These are phyloP conservation scores for Aspergillus hortae DNA, from an alignment of 2,329 filamentous ascomycete genomes.

Conservation along the genomic window DNA sequence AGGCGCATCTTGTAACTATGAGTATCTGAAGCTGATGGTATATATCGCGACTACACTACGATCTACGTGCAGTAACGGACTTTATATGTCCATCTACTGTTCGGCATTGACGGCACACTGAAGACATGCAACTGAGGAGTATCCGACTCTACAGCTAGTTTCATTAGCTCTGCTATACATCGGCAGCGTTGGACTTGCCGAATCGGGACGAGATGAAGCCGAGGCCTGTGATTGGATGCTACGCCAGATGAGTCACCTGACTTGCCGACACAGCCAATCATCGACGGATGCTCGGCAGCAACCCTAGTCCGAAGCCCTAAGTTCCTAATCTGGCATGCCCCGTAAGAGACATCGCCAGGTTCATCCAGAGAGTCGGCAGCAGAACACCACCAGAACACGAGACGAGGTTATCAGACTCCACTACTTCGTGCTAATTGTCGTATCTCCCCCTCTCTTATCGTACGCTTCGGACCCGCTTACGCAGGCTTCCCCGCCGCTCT, in stretches of 20 bases:
- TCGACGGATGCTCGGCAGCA: slow-evolving; percentile 11
- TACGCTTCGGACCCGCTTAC: background rate
- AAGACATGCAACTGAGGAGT: no score
- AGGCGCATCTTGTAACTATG: slow-evolving; percentile 19
- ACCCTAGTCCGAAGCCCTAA: background rate
- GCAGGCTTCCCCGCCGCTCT: background rate
- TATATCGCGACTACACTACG: background rate
- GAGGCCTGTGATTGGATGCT: background rate
- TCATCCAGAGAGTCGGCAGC: background rate
- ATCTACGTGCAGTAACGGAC: no score
- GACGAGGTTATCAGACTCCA: background rate
- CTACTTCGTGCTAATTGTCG: no score
- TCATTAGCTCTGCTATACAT: background rate
- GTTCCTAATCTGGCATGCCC: no score
- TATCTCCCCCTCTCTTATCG: background rate
- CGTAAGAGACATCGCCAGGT: background rate
- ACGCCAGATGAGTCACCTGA: slow-evolving; percentile 5
- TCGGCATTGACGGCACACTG: no score
- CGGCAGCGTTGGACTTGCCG: background rate
- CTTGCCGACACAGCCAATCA: slow-evolving; percentile 25
- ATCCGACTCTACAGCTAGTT: no score
- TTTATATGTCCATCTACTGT: no score
- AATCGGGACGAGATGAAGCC: slow-evolving; percentile 3
- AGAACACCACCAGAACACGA: background rate
- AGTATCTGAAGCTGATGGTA: background rate